phyloP scores from a whole-genome alignment of 495 filamentous ascomycete species.

The Aspergillus olivimuriae region DNA sequence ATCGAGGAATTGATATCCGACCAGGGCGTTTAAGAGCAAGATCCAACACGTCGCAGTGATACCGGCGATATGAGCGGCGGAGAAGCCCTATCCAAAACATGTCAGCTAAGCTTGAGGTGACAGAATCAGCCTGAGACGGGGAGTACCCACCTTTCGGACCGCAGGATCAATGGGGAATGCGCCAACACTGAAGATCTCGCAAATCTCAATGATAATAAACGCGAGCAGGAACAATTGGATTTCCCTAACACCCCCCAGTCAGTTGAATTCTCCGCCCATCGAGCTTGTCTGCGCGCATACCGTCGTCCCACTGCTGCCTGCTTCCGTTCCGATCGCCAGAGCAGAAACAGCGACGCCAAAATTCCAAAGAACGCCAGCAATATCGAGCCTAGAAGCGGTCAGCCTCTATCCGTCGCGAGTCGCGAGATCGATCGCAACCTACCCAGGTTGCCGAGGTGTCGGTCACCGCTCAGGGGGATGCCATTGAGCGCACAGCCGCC shows the following conservation, averaged over 20 bases:
- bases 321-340: conserved; percentile 85
- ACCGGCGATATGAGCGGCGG: conserved; percentile 83
- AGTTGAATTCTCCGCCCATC: conserved; percentile 1
- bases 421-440: conserved; percentile 19
- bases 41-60: conserved; percentile 88
- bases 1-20: conserved; percentile 90
- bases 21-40: conserved; percentile 82
- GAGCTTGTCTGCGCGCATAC: conserved; percentile 47
- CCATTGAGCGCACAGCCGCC: conserved; percentile 66
- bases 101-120: conserved; percentile 5
- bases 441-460: conserved; percentile 81
- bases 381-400: conserved; percentile 68
- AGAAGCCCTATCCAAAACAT: conserved; percentile 63
- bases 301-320: conserved; percentile 90
- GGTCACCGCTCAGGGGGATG: conserved; percentile 58
- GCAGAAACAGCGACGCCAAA: conserved; percentile 51
- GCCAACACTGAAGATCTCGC: conserved; percentile 93
- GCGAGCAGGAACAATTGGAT: conserved; percentile 90
- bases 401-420: neutral
- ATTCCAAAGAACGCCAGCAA: conserved; percentile 75
- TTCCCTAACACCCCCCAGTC: conserved; percentile 52
- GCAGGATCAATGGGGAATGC: conserved; percentile 66
- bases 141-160: conserved; percentile 47
- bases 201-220: conserved; percentile 85
- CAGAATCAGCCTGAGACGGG: neutral